Evolutionary conservation across 768 basidiomycete species (phyloP).

Genomic region (Lactarius hatsudake): DNA sequence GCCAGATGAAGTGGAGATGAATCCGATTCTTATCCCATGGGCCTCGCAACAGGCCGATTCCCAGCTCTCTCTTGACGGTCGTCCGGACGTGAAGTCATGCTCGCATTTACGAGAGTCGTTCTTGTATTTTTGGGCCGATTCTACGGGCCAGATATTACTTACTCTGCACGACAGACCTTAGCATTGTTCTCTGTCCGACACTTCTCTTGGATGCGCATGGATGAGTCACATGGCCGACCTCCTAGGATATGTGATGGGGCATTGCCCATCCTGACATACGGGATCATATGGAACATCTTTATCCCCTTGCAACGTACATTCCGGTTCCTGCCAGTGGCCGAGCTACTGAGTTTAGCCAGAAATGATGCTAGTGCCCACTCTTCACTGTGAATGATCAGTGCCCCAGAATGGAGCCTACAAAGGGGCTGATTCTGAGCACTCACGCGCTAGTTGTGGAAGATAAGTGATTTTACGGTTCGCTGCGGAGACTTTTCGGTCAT

Average conservation of each 20-base stretch:
- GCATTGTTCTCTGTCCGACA: background rate
- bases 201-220: background rate
- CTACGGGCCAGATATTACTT: slow-evolving; percentile 2
- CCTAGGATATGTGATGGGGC: background rate
- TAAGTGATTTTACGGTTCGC: slow-evolving; percentile 18
- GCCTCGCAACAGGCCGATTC: slow-evolving; percentile 18
- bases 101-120: slow-evolving; percentile 6
- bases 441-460: background rate
- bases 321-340: slow-evolving; percentile 21
- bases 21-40: slow-evolving; percentile 3
- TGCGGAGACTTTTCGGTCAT: slow-evolving; percentile 1
- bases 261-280: background rate
- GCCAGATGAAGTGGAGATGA: slow-evolving; percentile 15
- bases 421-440: background rate
- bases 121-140: background rate
- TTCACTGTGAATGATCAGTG: slow-evolving; percentile 19
- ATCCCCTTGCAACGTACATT: background rate
- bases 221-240: background rate
- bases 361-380: background rate
- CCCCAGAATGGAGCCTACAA: slow-evolving; percentile 17
- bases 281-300: background rate
- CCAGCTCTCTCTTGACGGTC: slow-evolving; percentile 15
- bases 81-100: background rate
- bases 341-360: slow-evolving; percentile 14
- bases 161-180: background rate